These are phyloP conservation scores for Neodidymelliopsis sp. DNA, from an alignment of 2,329 filamentous ascomycete species.

Conservation along the genomic window DNA sequence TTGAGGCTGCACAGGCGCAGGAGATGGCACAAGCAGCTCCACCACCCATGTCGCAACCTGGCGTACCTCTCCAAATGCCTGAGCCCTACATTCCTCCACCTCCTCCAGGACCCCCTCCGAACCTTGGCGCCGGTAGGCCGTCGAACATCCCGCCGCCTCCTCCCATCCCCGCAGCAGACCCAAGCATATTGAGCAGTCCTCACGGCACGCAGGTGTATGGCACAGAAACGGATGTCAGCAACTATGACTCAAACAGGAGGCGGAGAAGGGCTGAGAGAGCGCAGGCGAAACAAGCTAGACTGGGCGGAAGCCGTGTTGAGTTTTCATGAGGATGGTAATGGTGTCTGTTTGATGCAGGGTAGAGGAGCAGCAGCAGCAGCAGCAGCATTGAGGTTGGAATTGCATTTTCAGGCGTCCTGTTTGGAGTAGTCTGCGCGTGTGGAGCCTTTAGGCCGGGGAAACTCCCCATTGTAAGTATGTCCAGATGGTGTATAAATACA, in stretches of 20 bases:
- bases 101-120: conserved; percentile 42
- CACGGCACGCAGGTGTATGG: conserved; percentile 45
- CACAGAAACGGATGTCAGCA: conserved; percentile 50
- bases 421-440: not conserved
- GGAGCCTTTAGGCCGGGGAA: not conserved
- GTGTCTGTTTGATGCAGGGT: not conserved
- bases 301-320: conserved; percentile 50
- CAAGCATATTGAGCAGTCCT: conserved; percentile 48
- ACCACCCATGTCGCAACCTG: conserved; percentile 32
- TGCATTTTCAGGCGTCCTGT: conserved; percentile 22
- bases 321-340: conserved; percentile 42
- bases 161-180: conserved; percentile 40
- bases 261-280: conserved; percentile 50
- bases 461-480: conserved; percentile 6
- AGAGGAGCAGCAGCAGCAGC: not conserved
- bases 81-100: conserved; percentile 41
- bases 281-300: conserved; percentile 46
- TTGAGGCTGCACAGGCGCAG: conserved; percentile 46
- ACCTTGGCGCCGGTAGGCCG: conserved; percentile 7
- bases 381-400: conserved; percentile 1
- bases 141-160: conserved; percentile 40
- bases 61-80: conserved; percentile 38
- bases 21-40: conserved; percentile 35
- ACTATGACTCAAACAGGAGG: conserved; percentile 50
- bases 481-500: conserved; percentile 12